These are phyloP conservation scores for Orbilia javanica DNA, from an alignment of 2,329 filamentous ascomycete genomes.

Conservation along the genomic window DNA sequence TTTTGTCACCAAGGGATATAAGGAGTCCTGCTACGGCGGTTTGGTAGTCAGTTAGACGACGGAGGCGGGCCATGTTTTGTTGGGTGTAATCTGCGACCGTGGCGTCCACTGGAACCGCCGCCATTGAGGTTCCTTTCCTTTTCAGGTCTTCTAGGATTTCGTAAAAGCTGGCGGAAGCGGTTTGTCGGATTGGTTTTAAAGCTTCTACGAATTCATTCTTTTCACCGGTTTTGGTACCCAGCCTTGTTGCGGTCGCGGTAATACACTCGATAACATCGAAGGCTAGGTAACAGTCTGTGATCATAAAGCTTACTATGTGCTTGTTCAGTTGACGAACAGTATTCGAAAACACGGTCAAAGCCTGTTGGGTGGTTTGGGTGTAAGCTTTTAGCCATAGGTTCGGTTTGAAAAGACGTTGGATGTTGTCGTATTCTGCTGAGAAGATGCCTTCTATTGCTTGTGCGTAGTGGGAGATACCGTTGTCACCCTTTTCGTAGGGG, in stretches of 20 bases:
- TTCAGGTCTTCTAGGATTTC: constrained; percentile 87
- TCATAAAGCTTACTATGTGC: constrained; percentile 86
- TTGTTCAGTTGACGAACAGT: constrained; percentile 89
- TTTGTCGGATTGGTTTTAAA: constrained; percentile 89
- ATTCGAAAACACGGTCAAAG: constrained; percentile 83
- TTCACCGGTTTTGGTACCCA: constrained; percentile 86
- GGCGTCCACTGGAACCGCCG: constrained; percentile 81
- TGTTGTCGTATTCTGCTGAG: constrained; percentile 88
- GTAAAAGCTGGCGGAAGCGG: constrained; percentile 84
- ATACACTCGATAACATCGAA: constrained; percentile 96
- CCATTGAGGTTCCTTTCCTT: constrained; percentile 75
- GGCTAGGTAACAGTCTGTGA: constrained; percentile 92
- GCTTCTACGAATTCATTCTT: constrained; percentile 86
- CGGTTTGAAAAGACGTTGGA: constrained; percentile 84
- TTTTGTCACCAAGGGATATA: constrained; percentile 90
- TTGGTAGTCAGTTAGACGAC: constrained; percentile 87
- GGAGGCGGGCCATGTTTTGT: constrained; percentile 86
- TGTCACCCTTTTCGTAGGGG: constrained; percentile 86
- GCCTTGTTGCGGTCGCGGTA: constrained; percentile 79
- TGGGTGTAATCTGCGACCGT: constrained; percentile 81
- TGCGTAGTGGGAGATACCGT: constrained; percentile 90
- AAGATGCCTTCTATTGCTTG: constrained; percentile 89
- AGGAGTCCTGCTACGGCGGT: constrained; percentile 88
- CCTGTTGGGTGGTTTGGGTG: constrained; percentile 80
- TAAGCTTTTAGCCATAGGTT: constrained; percentile 87